Conservation (phyloP, 192 early-diverging fungal genomes). For the Coemansia sp. region DNA sequence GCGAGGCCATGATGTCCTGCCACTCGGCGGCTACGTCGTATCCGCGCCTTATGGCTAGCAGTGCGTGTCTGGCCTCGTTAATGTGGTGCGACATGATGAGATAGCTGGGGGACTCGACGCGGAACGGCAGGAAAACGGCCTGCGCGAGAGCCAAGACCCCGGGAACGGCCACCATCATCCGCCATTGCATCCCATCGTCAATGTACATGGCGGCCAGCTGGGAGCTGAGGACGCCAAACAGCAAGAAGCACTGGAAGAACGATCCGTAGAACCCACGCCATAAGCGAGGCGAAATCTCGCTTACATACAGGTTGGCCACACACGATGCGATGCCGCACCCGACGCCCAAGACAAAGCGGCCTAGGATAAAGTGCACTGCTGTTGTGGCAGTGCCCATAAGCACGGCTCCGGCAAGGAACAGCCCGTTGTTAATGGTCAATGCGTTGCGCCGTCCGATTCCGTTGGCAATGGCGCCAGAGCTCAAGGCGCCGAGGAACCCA, state of each 20-base stretch:
- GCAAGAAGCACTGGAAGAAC: constrained; percentile 69
- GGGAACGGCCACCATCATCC: constrained; percentile 62
- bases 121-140: constrained; percentile 58
- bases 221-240: constrained; percentile 69
- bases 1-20: constrained; percentile 50
- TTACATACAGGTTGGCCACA: constrained; percentile 64
- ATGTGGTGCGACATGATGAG: constrained; percentile 58
- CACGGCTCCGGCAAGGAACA: constrained; percentile 64
- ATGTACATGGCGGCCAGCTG: constrained; percentile 60
- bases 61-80: constrained; percentile 61
- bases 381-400: constrained; percentile 62
- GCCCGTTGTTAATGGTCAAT: constrained; percentile 66
- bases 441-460: constrained; percentile 62
- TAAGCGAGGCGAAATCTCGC: constrained; percentile 67
- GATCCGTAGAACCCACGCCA: constrained; percentile 69
- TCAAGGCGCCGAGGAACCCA: constrained; percentile 63
- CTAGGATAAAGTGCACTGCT: constrained; percentile 62
- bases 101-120: constrained; percentile 70
- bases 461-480: constrained; percentile 56
- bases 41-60: constrained; percentile 59
- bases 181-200: constrained; percentile 61
- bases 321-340: constrained; percentile 63
- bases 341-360: constrained; percentile 69
- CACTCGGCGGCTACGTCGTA: constrained; percentile 62
- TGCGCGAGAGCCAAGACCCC: constrained; percentile 61